Evolutionary conservation across 352 stramenopile species (phyloP).

Genomic region (Globisporangium cederbergense): DNA sequence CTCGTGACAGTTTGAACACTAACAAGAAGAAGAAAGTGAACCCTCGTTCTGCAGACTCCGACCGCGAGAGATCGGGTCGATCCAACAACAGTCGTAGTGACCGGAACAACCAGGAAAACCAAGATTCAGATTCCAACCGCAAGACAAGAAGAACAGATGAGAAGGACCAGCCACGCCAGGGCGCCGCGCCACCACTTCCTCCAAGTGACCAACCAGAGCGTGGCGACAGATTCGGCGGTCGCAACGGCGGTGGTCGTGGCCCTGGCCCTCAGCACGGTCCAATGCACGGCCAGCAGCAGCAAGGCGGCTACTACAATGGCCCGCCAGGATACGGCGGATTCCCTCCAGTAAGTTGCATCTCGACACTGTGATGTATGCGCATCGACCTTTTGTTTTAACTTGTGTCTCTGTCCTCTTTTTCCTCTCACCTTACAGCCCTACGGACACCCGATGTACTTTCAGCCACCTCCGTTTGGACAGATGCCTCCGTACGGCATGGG

Average conservation of each 20-base stretch:
- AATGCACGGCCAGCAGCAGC: constrained; percentile 27
- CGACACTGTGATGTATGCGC: not conserved
- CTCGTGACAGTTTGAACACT: constrained; percentile 46
- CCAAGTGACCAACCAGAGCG: constrained; percentile 30
- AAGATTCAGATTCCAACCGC: constrained; percentile 18
- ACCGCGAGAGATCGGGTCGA: constrained; percentile 8
- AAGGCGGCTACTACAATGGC: constrained; percentile 49
- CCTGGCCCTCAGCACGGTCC: constrained; percentile 13
- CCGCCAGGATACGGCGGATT: constrained; percentile 65
- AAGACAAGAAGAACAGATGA: constrained; percentile 25
- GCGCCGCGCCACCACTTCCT: constrained; percentile 22
- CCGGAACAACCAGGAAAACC: constrained; percentile 29
- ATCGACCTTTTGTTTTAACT: not conserved
- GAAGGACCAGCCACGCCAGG: constrained; percentile 16
- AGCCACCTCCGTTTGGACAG: constrained; percentile 54
- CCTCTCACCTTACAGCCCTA: constrained; percentile 37
- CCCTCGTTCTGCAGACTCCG: constrained; percentile 15
- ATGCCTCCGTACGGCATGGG: constrained; percentile 79
- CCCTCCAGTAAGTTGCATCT: constrained; percentile 40
- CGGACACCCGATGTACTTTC: constrained; percentile 67
- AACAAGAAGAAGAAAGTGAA: constrained; percentile 61
- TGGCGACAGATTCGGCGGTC: constrained; percentile 19
- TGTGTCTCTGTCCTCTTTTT: constrained; percentile 9
- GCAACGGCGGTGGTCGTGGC: constrained; percentile 12
- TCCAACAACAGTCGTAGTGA: constrained; percentile 12